Base-by-base conservation (phyloP, 176 grass and related monocot species). In the Cenchrus fungigraminus region DNA sequence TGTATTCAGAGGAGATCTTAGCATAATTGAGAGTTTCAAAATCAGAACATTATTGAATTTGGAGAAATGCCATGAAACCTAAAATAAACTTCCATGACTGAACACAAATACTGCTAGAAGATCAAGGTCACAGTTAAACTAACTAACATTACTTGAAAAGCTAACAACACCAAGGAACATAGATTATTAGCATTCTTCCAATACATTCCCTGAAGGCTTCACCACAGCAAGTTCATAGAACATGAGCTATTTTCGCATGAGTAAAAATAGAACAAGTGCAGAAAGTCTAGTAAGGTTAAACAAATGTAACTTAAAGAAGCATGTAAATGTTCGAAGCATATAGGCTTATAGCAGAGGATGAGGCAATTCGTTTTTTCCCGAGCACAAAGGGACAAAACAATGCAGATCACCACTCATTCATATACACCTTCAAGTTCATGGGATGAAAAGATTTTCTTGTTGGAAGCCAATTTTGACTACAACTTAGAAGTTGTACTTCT, bases 231-330 rank as follows among this genome's bases (percentile, higher is more conserved):
- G 42, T 49, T 34, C 3, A 32, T 58, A 29, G 66, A 12, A 57
- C 28, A 14, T 67, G 22, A 74, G 6, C 74, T 34, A 81, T 8
- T 69, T 68, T 79, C 22, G 32, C 25, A 50, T 52, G 3, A 31
- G 0, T 51, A 54, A 28, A 53, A 80, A 79, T 22, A 68, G 65
- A 80, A 72, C 22, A 46, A 32, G 22, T 11, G 16, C 28, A 50
- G 46, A 65, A 79, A 34, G 25, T 66, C 17, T 49, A 0, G 14
- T 12, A 17, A 14, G 8, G 60, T 11, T 69, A 11, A 53, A 25
- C 50, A n/a, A 16, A 81, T 40, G 78, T 40, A 67, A 54, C 37
- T 80, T 17, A 44, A 73, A 25, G 34, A 80, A 80, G 13, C 49
- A 66, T 81, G 37, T 47, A 74, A 25, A 74, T 19, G 37, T 73